These are phyloP conservation scores for Nemania abortiva DNA, from an alignment of 2,329 filamentous ascomycete genomes.

Conservation along the genomic window DNA sequence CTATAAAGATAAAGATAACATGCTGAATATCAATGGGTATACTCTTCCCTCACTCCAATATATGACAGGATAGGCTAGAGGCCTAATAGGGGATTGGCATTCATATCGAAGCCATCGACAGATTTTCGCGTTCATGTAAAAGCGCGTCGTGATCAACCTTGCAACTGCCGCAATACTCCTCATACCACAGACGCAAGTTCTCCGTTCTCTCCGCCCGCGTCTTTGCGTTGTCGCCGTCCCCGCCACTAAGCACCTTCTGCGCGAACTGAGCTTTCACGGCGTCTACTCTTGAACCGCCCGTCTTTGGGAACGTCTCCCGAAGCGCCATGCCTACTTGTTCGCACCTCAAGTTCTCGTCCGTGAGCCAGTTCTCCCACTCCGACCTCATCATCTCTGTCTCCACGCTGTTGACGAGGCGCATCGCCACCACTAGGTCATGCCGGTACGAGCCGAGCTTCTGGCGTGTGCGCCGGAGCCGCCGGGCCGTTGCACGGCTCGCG, in stretches of 20 bases:
- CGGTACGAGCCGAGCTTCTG: slow-evolving; percentile 86
- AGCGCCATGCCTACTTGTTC: slow-evolving; percentile 68
- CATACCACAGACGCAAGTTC: slow-evolving; percentile 62
- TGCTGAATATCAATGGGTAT: neutral
- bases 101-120: slow-evolving; percentile 39
- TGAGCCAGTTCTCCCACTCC: slow-evolving; percentile 94
- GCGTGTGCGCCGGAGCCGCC: slow-evolving; percentile 80
- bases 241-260: slow-evolving; percentile 50
- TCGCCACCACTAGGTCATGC: slow-evolving; percentile 89
- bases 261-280: slow-evolving; percentile 39
- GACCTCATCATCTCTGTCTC: slow-evolving; percentile 87
- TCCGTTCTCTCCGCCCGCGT: slow-evolving; percentile 43
- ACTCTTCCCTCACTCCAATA: neutral
- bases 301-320: slow-evolving; percentile 37
- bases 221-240: slow-evolving; percentile 14
- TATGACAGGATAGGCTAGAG: neutral
- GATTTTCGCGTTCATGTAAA: slow-evolving; percentile 43
- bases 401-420: slow-evolving; percentile 89
- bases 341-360: slow-evolving; percentile 82
- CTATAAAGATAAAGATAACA: neutral
- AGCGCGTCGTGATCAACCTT: slow-evolving; percentile 57
- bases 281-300: slow-evolving; percentile 7
- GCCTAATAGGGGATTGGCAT: neutral
- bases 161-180: slow-evolving; percentile 69
- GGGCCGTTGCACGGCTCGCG: slow-evolving; percentile 66